Evolutionary conservation across 2,329 filamentous ascomycete genomes (phyloP), one percentile per base, ranked within the genome.

Genomic region (Pseudocercospora cruenta): DNA sequence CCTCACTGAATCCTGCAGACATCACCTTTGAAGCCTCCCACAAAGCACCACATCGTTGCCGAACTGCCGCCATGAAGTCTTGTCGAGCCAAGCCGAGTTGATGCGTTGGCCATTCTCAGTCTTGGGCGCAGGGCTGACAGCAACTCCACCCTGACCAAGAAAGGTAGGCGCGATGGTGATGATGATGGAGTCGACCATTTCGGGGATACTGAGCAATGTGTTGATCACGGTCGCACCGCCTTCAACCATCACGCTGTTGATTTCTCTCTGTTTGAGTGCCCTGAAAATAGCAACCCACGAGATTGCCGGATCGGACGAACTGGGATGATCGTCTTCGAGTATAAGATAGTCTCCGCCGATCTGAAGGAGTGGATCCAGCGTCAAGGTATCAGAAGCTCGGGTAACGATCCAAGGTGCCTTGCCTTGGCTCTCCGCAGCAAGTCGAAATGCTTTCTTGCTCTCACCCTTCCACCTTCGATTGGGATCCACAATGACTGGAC

Each of bases 131-230:
- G 94, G 94, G 55, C 88, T 90, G 2, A 97, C 92, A 10, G 88
- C 84, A 9, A 97, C 91, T 7, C 93, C 93, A 2, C 91, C 92
- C 66, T 86, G 84, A 1, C 94, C 94, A n/a, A 98, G 83, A 87
- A 93, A 98, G 0, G 89, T 92, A 8, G 94, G 94, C 2, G 94
- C 93, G 74, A 97, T 88, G 0, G 94, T 97, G 65, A 97, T 85
- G 72, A 98, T 91, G 58, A 97, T 89, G 1, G 90, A 90, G 75
- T 92, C 86, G 49, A 96, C 83, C 8, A 93, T 80, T 28, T 82
- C 81, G 2, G 86, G 83, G 45, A 85, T 82, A 21, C 66, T 64
- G n/a, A 98, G 83, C 19, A 98, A 80, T 43, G 90, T 87, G 76
- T 95, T 96, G 76, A 98, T 92, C 36, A 97, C 88, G 10, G 84